These are phyloP conservation scores for Aureobasidium sp. DNA, from an alignment of 2,329 filamentous ascomycete species.

Conservation along the genomic window DNA sequence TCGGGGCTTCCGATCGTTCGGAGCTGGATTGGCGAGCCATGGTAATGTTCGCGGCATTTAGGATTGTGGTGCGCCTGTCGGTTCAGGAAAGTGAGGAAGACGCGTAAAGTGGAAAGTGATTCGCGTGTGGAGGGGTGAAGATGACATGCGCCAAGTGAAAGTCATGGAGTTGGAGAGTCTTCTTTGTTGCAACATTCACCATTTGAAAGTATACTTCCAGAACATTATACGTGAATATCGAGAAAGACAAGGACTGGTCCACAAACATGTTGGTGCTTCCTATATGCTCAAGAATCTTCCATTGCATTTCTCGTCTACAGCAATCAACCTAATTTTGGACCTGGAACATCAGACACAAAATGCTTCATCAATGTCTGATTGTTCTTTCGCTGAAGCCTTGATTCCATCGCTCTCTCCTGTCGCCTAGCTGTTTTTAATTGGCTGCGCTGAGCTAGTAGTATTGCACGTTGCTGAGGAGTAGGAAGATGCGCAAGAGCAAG, in stretches of 20 bases:
- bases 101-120: slow-evolving; percentile 5
- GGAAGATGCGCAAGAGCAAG: neutral
- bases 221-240: neutral
- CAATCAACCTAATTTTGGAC: neutral
- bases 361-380: slow-evolving; percentile 9
- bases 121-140: neutral
- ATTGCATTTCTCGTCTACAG: neutral
- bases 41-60: slow-evolving; percentile 30
- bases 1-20: slow-evolving; percentile 15
- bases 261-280: neutral
- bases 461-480: neutral
- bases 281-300: neutral
- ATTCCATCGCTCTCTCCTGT: neutral
- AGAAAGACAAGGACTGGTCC: neutral
- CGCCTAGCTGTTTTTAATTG: neutral
- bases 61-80: neutral
- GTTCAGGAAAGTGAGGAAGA: neutral
- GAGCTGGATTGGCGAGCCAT: slow-evolving; percentile 24
- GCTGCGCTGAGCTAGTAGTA: neutral
- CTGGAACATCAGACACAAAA: neutral
- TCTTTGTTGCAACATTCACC: neutral
- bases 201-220: neutral
- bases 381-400: neutral
- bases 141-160: slow-evolving; percentile 13
- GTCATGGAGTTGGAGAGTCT: neutral